A percentile compares a stretch with the other conserved stretches of the same genome.
phyloP scores from a whole-genome alignment of 2,329 filamentous ascomycete genomes.

The Fusarium fujikuroi region DNA sequence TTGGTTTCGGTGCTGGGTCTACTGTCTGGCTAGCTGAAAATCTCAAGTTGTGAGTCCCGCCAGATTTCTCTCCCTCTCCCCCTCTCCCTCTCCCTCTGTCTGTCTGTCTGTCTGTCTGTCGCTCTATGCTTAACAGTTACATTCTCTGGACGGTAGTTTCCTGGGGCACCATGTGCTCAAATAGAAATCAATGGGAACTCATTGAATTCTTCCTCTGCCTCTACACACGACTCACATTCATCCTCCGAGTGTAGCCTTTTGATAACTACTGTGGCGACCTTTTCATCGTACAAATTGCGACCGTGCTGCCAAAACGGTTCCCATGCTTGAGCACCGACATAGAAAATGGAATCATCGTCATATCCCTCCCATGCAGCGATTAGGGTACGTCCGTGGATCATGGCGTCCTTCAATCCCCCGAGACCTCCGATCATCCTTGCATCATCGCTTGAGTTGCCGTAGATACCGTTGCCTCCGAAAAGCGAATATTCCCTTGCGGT shows the following conservation, averaged over 20 bases:
- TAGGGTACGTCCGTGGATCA: background rate
- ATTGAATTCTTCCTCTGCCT: background rate
- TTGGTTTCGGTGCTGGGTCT: constrained; percentile 50
- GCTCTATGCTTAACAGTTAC: no score
- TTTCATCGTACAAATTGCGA: background rate
- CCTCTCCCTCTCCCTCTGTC: no score
- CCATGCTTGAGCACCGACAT: background rate
- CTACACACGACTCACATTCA: background rate
- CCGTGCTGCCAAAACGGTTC: background rate
- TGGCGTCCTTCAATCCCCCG: background rate
- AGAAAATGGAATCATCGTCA: background rate
- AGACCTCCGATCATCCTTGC: background rate
- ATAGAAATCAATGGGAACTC: no score
- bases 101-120: no score
- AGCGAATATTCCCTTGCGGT: background rate
- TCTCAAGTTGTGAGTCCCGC: constrained; percentile 5
- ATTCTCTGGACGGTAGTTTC: background rate
- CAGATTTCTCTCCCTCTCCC: no score
- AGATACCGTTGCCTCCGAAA: background rate
- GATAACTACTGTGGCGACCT: background rate
- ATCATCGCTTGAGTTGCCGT: rapidly evolving
- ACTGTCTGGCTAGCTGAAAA: constrained; percentile 53
- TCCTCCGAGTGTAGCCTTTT: rapidly evolving
- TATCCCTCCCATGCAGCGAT: rapidly evolving
- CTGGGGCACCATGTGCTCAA: background rate